Evolutionary conservation across 1,284 basidiomycete species (phyloP), one percentile per base, ranked within the genome.

Genomic region (Exobasidium cylindrosporum): DNA sequence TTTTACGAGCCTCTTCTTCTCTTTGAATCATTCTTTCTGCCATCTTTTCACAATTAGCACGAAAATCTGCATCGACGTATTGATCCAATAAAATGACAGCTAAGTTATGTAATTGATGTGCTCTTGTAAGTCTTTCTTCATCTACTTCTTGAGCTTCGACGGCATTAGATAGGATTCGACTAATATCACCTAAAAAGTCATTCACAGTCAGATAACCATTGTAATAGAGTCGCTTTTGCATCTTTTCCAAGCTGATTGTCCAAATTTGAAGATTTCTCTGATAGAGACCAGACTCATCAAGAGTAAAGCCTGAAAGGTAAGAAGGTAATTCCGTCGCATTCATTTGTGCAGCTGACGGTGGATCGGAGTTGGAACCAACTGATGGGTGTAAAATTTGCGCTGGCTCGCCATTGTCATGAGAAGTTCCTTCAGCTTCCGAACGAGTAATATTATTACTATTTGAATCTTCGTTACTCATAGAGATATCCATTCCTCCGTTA

Each of bases 121-220:
- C 90, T 69, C 89, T 89, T 80, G 86, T 88, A 44, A 85, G 88
- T 89, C 76, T 73, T 30, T 78, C 95, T 7, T 83, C 80, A 76
- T 97, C 92, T 65, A 87, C 85, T 54, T 86, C 83, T 17, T 69
- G 72, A 0, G 73, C 73, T 61, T 72, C 70, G 50, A 86, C 83
- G 0, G 95, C 90, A 70, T 98, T 98, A 69, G 89, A 86, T 23
- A 94, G 89, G 65, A 98, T 97, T 81, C 89, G 89, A 55, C 85
- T 83, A 58, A 97, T 85, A 75, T 97, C 96, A 46, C 88, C 87
- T 7, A 97, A 84, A 82, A 98, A 96, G 61, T 91, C 87, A 55
- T 87, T 85, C 0, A 91, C 89, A 0, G 92, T 93, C 40, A 92
- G 86, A 80, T 98, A 98, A 59, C 88, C 87, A 62, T 88, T 88